Conservation (phyloP, 345 rosid species). For the Atalantia buxifolia region DNA sequence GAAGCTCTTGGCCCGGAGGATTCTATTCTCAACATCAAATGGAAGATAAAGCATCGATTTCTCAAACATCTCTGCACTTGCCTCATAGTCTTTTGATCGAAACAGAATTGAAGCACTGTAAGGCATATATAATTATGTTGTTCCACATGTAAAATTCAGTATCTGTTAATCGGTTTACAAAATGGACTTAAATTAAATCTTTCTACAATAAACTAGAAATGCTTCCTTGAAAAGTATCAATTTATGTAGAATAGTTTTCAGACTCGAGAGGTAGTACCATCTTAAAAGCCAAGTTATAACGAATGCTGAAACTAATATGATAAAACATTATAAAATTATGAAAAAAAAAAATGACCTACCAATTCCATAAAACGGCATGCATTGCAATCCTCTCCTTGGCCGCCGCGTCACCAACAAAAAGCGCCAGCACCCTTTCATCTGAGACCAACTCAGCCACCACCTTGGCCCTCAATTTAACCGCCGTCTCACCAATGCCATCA, state of each 20-base stretch:
- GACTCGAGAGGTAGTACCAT: not conserved
- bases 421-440: constrained; percentile 80
- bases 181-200: not conserved
- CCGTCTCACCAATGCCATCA: constrained; percentile 45
- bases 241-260: not conserved
- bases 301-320: not conserved
- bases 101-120: constrained; percentile 78
- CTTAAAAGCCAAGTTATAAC: not conserved
- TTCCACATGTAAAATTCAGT: not conserved
- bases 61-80: constrained; percentile 87
- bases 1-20: constrained; percentile 83
- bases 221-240: not conserved
- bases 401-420: constrained; percentile 52
- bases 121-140: constrained; percentile 12
- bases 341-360: constrained; percentile 35
- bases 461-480: constrained; percentile 57
- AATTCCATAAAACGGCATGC: constrained; percentile 91
- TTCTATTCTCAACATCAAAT: constrained; percentile 58
- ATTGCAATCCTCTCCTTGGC: constrained; percentile 70
- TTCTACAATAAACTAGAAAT: not conserved
- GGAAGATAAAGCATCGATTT: constrained; percentile 91
- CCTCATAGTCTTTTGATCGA: constrained; percentile 67
- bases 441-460: constrained; percentile 75
- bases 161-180: not conserved
- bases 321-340: too few species aligned